These are phyloP conservation scores for Aureobasidium sp. DNA, from an alignment of 2,329 filamentous ascomycete species.

Conservation along the genomic window DNA sequence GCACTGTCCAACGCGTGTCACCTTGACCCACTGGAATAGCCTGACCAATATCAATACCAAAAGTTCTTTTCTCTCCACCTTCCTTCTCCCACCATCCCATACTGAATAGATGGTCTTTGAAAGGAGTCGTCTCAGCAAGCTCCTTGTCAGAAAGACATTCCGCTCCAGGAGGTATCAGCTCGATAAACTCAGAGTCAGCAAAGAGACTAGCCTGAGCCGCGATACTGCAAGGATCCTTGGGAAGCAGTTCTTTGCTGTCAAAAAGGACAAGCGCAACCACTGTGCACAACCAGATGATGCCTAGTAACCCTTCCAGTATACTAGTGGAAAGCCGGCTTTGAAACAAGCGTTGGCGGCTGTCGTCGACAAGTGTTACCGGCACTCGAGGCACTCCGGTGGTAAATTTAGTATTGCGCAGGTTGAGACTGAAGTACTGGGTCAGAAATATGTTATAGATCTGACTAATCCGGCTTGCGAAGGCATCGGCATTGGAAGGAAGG, in stretches of 20 bases:
- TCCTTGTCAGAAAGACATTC: background rate
- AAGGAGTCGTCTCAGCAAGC: background rate
- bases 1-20: background rate
- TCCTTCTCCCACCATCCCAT: background rate
- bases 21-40: background rate
- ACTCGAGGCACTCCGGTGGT: background rate
- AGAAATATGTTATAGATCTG: background rate
- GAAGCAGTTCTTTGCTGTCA: background rate
- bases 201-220: background rate
- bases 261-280: background rate
- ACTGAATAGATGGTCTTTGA: background rate
- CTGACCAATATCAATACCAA: background rate
- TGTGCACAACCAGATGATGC: background rate
- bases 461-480: background rate
- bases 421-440: background rate
- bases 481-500: background rate
- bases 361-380: background rate
- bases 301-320: background rate
- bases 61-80: background rate
- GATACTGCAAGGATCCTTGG: background rate
- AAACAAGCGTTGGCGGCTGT: background rate
- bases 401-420: background rate
- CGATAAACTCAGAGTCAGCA: background rate
- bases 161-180: background rate
- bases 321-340: background rate